These are phyloP conservation scores for Austroboletus niveus DNA, from an alignment of 1,284 basidiomycete genomes.

Conservation along the genomic window DNA sequence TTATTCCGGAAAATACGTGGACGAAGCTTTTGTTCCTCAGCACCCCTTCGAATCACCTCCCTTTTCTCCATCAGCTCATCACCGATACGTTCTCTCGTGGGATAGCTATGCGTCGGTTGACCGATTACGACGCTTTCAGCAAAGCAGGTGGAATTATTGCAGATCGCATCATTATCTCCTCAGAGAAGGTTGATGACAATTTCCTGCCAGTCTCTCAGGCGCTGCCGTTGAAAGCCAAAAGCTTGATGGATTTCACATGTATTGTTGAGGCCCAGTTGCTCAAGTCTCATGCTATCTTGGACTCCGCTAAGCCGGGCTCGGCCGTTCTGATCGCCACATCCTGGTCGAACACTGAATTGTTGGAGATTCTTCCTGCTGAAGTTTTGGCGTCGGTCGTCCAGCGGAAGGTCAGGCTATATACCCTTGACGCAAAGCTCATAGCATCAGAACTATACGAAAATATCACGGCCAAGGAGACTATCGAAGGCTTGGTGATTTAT, in stretches of 20 bases:
- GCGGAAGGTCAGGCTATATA: slow-evolving; percentile 56
- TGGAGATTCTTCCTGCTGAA: slow-evolving; percentile 49
- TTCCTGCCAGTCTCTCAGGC: slow-evolving; percentile 48
- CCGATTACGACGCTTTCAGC: slow-evolving; percentile 67
- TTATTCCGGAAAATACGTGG: slow-evolving; percentile 24
- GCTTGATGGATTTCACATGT: slow-evolving; percentile 66
- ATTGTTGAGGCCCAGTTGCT: slow-evolving; percentile 67
- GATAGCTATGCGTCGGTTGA: slow-evolving; percentile 57
- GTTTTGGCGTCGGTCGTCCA: slow-evolving; percentile 42
- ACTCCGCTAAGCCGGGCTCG: slow-evolving; percentile 56
- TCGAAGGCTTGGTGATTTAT: slow-evolving; percentile 55
- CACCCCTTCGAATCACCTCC: slow-evolving; percentile 51
- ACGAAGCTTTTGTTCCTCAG: slow-evolving; percentile 63
- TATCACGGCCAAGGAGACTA: slow-evolving; percentile 37
- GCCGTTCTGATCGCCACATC: slow-evolving; percentile 59
- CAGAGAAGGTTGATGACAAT: slow-evolving; percentile 37
- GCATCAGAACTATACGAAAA: slow-evolving; percentile 36
- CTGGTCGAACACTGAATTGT: slow-evolving; percentile 62
- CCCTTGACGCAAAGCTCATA: slow-evolving; percentile 51
- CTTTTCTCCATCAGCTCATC: slow-evolving; percentile 53
- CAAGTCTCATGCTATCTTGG: slow-evolving; percentile 63
- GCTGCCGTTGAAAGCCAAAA: slow-evolving; percentile 50
- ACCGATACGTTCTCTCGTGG: slow-evolving; percentile 58
- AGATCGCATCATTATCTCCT: slow-evolving; percentile 58
- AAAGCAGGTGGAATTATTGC: slow-evolving; percentile 64